A percentile compares a stretch with the other conserved stretches of the same genome.
phyloP scores from a whole-genome alignment of 805 yeast genomes.

The Cyberlindnera americana region DNA sequence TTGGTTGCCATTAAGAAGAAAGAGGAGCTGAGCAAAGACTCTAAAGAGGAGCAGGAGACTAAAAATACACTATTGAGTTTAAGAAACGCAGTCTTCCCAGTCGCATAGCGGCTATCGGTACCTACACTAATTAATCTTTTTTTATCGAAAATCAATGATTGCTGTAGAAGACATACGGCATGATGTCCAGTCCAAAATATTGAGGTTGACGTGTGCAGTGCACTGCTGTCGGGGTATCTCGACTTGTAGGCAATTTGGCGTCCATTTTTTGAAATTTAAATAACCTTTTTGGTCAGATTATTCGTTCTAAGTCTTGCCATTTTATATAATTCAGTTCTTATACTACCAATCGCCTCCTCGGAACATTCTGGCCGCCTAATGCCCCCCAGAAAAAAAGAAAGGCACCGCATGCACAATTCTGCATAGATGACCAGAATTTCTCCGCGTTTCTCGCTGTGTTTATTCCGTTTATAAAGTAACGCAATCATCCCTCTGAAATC shows the following conservation, averaged over 20 bases:
- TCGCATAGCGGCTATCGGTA: not conserved
- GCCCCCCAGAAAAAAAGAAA: slow-evolving; percentile 1
- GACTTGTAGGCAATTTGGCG: too few species aligned
- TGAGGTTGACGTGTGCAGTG: too few species aligned
- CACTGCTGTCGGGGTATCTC: too few species aligned
- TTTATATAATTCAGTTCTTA: not conserved
- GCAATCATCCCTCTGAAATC: too few species aligned
- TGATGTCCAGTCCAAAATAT: too few species aligned
- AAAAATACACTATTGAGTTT: slow-evolving; percentile 23
- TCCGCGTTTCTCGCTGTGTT: slow-evolving; percentile 1
- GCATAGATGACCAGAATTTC: slow-evolving; percentile 13
- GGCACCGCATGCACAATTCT: not conserved
- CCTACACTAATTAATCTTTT: not conserved
- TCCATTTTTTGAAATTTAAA: too few species aligned
- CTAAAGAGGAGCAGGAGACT: slow-evolving; percentile 30
- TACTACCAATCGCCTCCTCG: not conserved
- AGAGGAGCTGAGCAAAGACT: slow-evolving; percentile 28
- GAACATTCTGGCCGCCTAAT: not conserved
- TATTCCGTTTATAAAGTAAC: too few species aligned
- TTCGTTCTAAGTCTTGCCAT: too few species aligned
- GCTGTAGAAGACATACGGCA: too few species aligned
- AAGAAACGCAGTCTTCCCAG: slow-evolving; percentile 19
- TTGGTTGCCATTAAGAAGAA: slow-evolving; percentile 26
- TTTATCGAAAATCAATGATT: too few species aligned
- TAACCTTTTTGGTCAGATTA: too few species aligned